These are phyloP conservation scores for Boletus reticulatus DNA, from an alignment of 768 basidiomycete species.

Conservation along the genomic window DNA sequence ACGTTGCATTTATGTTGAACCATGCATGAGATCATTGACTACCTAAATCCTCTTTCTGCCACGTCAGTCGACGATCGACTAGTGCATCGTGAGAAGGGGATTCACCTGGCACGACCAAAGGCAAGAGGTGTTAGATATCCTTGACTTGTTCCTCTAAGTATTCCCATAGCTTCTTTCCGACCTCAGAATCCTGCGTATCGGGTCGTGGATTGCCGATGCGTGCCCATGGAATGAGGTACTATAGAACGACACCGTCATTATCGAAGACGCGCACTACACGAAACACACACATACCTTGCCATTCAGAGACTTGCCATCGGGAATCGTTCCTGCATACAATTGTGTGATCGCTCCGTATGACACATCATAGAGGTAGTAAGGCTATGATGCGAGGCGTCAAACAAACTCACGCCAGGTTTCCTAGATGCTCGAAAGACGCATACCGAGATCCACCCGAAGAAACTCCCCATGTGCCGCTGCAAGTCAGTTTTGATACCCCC, in stretches of 20 bases:
- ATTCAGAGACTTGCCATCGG: constrained; percentile 34
- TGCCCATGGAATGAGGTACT: too few species aligned
- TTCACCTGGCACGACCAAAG: too few species aligned
- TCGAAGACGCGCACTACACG: neutral
- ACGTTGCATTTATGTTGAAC: too few species aligned
- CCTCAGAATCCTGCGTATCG: too few species aligned
- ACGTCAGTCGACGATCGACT: too few species aligned
- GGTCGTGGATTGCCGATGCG: too few species aligned
- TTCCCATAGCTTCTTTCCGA: too few species aligned
- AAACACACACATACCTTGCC: constrained; percentile 38
- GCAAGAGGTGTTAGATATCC: constrained; percentile 4
- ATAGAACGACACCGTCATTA: constrained; percentile 10
- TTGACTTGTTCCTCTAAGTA: constrained; percentile 35
- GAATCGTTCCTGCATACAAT: constrained; percentile 42
- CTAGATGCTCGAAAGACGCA: neutral
- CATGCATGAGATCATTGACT: too few species aligned
- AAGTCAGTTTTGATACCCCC: constrained; percentile 38
- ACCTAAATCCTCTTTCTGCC: too few species aligned
- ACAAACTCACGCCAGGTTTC: too few species aligned
- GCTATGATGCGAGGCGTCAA: too few species aligned
- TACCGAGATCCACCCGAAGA: constrained; percentile 11
- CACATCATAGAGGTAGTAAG: constrained; percentile 11
- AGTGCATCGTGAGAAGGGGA: too few species aligned
- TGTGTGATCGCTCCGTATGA: constrained; percentile 34
- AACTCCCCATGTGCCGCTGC: constrained; percentile 20